These are phyloP conservation scores for Malus hybrid DNA, from an alignment of 331 rosid genomes.

Conservation along the genomic window DNA sequence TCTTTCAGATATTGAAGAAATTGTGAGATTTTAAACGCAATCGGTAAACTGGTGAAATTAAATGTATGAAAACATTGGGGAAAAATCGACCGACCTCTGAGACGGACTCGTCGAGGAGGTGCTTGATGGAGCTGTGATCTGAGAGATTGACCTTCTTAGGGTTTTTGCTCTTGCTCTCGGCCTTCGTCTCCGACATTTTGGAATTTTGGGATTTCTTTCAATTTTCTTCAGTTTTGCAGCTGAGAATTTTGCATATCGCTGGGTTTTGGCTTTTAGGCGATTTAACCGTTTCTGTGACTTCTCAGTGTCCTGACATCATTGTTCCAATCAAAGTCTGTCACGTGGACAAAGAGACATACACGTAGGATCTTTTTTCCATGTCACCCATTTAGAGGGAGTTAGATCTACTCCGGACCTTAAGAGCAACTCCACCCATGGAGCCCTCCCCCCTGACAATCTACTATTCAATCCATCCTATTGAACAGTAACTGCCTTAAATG, in stretches of 20 bases:
- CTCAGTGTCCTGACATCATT: background rate
- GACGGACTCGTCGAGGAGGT: slow-evolving; percentile 67
- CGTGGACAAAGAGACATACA: background rate
- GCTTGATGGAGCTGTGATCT: slow-evolving; percentile 66
- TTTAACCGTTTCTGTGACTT: background rate
- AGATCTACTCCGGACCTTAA: no score
- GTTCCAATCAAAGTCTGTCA: background rate
- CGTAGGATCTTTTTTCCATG: background rate
- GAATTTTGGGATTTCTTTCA: background rate
- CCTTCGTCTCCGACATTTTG: slow-evolving; percentile 20
- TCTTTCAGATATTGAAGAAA: background rate
- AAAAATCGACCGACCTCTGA: slow-evolving; percentile 42
- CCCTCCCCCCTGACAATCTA: no score
- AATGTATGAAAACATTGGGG: background rate
- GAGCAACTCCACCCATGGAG: no score
- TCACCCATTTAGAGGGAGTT: background rate
- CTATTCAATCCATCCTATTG: no score
- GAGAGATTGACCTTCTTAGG: slow-evolving; percentile 64
- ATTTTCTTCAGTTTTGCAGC: background rate
- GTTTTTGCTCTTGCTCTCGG: slow-evolving; percentile 26
- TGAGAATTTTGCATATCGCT: background rate
- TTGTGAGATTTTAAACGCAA: background rate
- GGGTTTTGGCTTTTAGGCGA: background rate
- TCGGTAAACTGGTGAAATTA: background rate
- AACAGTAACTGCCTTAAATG: no score